Conservation (phyloP, 2,329 filamentous ascomycete genomes). For the Pestalotiopsis sp. region DNA sequence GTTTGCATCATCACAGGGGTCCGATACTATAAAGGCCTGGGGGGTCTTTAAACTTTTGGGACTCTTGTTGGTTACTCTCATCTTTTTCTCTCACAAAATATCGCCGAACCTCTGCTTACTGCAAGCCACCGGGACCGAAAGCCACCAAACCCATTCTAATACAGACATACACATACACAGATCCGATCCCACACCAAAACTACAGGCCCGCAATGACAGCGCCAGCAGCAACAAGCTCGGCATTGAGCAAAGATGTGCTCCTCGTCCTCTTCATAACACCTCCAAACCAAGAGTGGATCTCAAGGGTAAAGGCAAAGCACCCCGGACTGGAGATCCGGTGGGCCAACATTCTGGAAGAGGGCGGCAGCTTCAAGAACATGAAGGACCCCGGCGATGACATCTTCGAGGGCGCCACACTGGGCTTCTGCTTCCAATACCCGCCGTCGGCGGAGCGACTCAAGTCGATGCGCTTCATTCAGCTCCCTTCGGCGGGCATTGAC, state of each 20-base stretch:
- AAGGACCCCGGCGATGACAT: constrained; percentile 21
- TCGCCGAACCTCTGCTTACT: neutral
- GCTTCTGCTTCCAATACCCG: constrained; percentile 33
- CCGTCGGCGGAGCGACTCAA: constrained; percentile 33
- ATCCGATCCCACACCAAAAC: neutral
- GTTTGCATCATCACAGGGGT: neutral
- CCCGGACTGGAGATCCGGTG: constrained; percentile 42
- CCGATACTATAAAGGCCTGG: neutral
- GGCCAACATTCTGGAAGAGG: constrained; percentile 22
- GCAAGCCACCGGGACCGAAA: neutral
- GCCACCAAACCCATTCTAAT: neutral
- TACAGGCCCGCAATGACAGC: neutral
- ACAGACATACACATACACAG: neutral
- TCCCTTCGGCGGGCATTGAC: constrained; percentile 46
- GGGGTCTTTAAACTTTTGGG: neutral
- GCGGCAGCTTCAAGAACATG: constrained; percentile 19
- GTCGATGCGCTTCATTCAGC: constrained; percentile 45
- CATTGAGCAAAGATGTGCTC: constrained; percentile 39
- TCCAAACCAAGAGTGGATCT: constrained; percentile 37
- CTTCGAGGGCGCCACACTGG: constrained; percentile 44
- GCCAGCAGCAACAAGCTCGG: neutral
- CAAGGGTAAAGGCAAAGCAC: constrained; percentile 32
- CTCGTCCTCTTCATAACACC: constrained; percentile 38
- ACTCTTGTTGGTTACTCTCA: neutral
- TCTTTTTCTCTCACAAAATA: neutral